Conservation (phyloP, 495 filamentous ascomycete genomes). For the Tirmania nivea region DNA sequence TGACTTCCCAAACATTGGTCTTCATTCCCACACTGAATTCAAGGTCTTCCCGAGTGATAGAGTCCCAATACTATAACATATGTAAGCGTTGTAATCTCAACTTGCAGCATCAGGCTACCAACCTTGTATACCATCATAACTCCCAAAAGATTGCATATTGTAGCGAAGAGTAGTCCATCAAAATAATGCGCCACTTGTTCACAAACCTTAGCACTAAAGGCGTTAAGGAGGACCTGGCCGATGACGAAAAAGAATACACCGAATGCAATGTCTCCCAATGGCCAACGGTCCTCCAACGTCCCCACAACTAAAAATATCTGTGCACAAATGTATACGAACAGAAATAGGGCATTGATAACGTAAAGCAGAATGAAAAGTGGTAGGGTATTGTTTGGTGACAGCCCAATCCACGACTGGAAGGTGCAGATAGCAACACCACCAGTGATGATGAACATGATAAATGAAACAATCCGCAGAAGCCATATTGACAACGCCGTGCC, state of each 20-base stretch:
- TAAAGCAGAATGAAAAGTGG: conserved; percentile 88
- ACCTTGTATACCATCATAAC: conserved; percentile 99
- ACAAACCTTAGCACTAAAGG: conserved; percentile 70
- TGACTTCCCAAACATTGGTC: conserved; percentile 95
- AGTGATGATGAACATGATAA: conserved; percentile 66
- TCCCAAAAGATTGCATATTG: conserved; percentile 75
- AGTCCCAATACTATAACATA: conserved; percentile 74
- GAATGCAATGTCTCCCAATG: conserved; percentile 79
- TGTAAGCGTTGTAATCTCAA: conserved; percentile 1
- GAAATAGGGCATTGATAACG: conserved; percentile 65
- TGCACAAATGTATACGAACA: conserved; percentile 69
- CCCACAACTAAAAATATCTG: conserved; percentile 73
- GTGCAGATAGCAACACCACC: conserved; percentile 75
- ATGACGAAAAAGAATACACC: conserved; percentile 79
- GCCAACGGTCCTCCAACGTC: conserved; percentile 90
- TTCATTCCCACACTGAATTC: conserved; percentile 94
- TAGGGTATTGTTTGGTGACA: conserved; percentile 63
- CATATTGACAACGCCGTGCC: conserved; percentile 89
- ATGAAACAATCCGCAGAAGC: conserved; percentile 59
- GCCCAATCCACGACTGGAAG: conserved; percentile 77
- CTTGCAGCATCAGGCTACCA: conserved; percentile 10
- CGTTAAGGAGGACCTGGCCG: conserved; percentile 85
- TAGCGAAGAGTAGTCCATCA: conserved; percentile 87
- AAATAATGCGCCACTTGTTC: conserved; percentile 72
- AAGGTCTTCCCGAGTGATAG: conserved; percentile 93